Base-by-base conservation (phyloP, 2,329 filamentous ascomycete genomes). In the Botrytis pseudocinerea region DNA sequence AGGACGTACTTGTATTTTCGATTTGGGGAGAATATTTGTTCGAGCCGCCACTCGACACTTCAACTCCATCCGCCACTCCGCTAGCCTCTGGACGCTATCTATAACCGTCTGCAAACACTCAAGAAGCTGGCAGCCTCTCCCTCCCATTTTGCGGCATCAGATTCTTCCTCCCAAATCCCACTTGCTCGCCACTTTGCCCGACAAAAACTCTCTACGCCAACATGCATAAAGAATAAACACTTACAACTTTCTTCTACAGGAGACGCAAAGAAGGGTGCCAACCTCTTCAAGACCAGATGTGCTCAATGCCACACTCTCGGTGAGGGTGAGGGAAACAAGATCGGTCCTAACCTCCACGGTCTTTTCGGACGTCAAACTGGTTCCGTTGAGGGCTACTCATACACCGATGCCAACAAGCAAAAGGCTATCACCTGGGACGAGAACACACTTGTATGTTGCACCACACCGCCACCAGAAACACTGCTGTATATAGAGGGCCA, bases 361-460 rank as follows among this genome's bases (percentile, higher is more conserved):
- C 93, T 99, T 79, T 99, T 97, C 85, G 96, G 96, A 85, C 95
- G 96, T 85, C 93, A 97, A 89, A 93, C 93, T 77, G 96, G 96
- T 81, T 89, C 91, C 83, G 93, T 97, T 80, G 92, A 94, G 64
- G 95, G 96, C 79, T 99, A 92, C 91, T 87, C 94, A 83, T 99
- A 98, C 91, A 97, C 96, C 85, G 96, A 99, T 83, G 96, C 95
- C 90, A 99, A 99, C 93, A 98, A 98, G 92, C 87, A 92, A 83
- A 97, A 97, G 89, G 95, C 92, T 82, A 90, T 99, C 80, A 88
- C 86, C 81, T 99, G 96, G 96, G 86, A 94, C 80, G 91, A 97
- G 83, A 84, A 90, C 78, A 92, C 93, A 85, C 90, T 99, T 81
- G 93, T 95, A 89, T 74, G 89, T 83, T 71, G 32, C 22, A 32